These are phyloP conservation scores for Plasmodium blacklocki DNA, from an alignment of 169 alveolate species.

Conservation along the genomic window DNA sequence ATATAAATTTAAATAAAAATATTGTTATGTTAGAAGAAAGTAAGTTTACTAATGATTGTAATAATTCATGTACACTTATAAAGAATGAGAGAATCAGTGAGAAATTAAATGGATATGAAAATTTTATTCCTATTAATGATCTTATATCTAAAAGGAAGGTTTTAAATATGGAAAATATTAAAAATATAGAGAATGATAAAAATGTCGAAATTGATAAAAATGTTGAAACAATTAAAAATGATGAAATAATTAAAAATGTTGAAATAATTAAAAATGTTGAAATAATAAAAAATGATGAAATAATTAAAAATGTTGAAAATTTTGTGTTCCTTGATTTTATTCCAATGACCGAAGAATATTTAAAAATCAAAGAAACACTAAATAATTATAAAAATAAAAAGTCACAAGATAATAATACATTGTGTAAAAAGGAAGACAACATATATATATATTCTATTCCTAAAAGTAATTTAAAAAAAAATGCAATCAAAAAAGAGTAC, in stretches of 20 bases:
- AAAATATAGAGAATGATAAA: too few species aligned
- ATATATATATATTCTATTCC: not conserved
- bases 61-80: too few species aligned
- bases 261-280: too few species aligned
- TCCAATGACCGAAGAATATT: constrained; percentile 26
- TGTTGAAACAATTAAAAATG: not conserved
- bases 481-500: constrained; percentile 5
- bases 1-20: not conserved
- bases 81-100: too few species aligned
- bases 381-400: not conserved
- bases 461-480: constrained; percentile 5
- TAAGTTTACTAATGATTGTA: not conserved
- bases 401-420: not conserved
- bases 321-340: constrained; percentile 35
- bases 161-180: too few species aligned
- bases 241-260: not conserved
- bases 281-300: not conserved
- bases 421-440: not conserved
- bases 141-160: too few species aligned
- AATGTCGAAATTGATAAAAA: not conserved
- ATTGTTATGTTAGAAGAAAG: not conserved
- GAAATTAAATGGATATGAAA: too few species aligned
- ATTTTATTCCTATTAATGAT: too few species aligned
- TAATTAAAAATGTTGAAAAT: not conserved
- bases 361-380: constrained; percentile 28